These are phyloP conservation scores for Phytopythium boreale DNA, from an alignment of 352 stramenopile genomes.

Conservation along the genomic window DNA sequence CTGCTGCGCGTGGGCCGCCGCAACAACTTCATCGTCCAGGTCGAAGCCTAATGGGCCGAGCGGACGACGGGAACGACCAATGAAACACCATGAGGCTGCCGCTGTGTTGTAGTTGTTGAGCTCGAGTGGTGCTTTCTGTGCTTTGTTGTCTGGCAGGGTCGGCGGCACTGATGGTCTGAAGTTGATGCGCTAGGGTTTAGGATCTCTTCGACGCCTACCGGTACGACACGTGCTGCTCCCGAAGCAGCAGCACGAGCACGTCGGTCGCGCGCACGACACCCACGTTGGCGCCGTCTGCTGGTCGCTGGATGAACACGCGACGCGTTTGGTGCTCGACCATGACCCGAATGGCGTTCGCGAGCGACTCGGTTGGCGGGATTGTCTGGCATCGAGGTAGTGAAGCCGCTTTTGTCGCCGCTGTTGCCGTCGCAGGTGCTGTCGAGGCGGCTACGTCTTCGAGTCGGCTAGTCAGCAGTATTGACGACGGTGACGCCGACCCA, in stretches of 20 bases:
- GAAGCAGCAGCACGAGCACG: conserved; percentile 47
- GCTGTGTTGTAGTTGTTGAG: no score
- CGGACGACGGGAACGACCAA: background rate
- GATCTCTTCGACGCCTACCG: background rate
- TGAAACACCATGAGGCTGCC: background rate
- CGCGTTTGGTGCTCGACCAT: conserved; percentile 37
- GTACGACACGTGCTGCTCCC: conserved; percentile 37
- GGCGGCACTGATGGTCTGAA: no score
- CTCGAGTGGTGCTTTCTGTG: background rate
- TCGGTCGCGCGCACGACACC: conserved; percentile 49
- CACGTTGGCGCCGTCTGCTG: conserved; percentile 15
- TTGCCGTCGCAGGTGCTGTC: background rate
- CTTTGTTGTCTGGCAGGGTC: background rate
- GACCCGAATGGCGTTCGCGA: conserved; percentile 36
- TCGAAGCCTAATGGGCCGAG: conserved; percentile 18
- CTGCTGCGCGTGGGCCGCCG: conserved; percentile 69
- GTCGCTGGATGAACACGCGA: conserved; percentile 31
- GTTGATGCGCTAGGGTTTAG: no score
- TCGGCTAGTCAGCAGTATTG: background rate
- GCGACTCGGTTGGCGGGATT: conserved; percentile 21
- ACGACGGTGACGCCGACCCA: background rate
- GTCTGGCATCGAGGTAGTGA: background rate
- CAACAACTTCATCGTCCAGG: conserved; percentile 80
- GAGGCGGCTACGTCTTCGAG: background rate
- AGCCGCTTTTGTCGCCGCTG: background rate